Evolutionary conservation across 164 flowering plant species (phyloP), one percentile per base, ranked within the genome.

Genomic region (Magnolia sinica): DNA sequence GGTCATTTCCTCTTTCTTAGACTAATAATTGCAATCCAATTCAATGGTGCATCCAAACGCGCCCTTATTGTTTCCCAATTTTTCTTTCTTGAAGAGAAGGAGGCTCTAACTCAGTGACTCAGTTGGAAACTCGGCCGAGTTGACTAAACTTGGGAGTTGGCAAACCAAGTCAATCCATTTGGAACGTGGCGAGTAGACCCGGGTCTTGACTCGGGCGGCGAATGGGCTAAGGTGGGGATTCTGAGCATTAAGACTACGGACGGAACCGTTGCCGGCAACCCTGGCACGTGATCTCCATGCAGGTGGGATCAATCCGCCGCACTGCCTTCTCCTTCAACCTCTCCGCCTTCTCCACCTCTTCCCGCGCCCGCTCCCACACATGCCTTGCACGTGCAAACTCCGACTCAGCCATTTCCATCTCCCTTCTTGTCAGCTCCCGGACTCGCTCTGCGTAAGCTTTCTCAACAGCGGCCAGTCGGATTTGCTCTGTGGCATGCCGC

Each of bases 261-360:
- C 85, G 86, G 79, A 93, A 96, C 82, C 90, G 86, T 82, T 86
- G 94, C 76, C 90, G 85, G 85, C 99, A 96, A 76, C 93, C 87
- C 45, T 90, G 95, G 79, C 99, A 96, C 77, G 98, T 96, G 84
- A 96, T 89, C 88, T 92, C 97, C 88, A 90, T 89, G 90, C 95
- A 88, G 69, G 88, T 76, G 49, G 96, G 74, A 71, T 85, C 92
- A 1, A 85, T 74, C 82, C 79, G 82, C 14, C 83, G 70, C 0
- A 85, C 85, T 0, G 92, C 94, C 68, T 79, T 83, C 68, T 90
- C 97, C 83, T 86, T 95, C 84, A 92, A 76, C 72, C 82, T 86
- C 85, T 91, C 91, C 7, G 92, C 98, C 52, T 75, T 87, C 81
- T 88, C 96, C 27, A 88, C 88, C 50, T 92, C 98, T 52, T 88